A percentile compares a stretch with the other conserved stretches of the same genome.
Evolutionary conservation across 208 protist species (phyloP).

Genomic region (Leishmania tropica): DNA sequence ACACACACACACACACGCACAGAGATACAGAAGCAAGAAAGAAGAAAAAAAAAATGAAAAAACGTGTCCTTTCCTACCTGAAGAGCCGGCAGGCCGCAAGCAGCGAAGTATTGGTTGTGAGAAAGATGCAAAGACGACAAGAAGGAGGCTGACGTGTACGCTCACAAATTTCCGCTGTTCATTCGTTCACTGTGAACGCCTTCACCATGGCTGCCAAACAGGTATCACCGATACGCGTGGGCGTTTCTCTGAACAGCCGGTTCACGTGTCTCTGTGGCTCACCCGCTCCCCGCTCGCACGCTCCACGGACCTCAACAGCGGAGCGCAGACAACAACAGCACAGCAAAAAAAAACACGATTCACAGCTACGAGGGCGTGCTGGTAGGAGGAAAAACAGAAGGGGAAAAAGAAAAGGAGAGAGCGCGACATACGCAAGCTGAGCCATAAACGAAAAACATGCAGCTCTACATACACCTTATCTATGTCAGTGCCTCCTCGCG

Average conservation of each 20-base stretch:
- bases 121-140: background rate
- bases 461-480: too few species aligned
- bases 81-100: background rate
- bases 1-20: background rate
- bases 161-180: too few species aligned
- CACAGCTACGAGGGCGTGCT: background rate
- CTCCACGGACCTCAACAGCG: too few species aligned
- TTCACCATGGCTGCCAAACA: background rate
- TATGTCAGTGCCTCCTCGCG: too few species aligned
- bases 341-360: too few species aligned
- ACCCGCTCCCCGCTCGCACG: too few species aligned
- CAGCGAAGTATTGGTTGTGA: constrained; percentile 1
- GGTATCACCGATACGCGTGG: too few species aligned
- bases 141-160: background rate
- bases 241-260: background rate
- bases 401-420: too few species aligned
- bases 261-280: background rate
- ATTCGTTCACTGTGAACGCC: background rate
- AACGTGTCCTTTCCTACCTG: background rate
- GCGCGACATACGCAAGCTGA: too few species aligned
- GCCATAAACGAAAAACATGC: too few species aligned
- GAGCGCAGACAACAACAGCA: too few species aligned
- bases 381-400: background rate
- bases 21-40: background rate
- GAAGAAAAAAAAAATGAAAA: background rate